Conservation (phyloP, 441 rosid genomes). For the Erysimum pusillum region DNA sequence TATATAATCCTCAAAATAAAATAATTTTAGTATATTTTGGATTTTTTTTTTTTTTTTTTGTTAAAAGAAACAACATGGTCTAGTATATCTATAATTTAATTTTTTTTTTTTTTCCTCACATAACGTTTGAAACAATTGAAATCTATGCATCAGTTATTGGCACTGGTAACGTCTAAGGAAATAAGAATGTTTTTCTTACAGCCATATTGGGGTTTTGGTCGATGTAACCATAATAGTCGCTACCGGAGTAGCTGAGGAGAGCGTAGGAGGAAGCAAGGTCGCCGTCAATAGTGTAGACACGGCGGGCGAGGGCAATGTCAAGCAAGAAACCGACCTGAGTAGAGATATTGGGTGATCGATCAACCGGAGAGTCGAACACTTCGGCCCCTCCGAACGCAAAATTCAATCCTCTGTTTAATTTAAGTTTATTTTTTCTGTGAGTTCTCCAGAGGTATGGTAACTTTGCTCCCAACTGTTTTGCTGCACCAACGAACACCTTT, state of each 20-base stretch:
- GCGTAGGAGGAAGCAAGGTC: constrained; percentile 57
- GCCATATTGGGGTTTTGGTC: constrained; percentile 43
- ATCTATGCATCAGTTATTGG: neutral
- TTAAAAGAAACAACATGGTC: neutral
- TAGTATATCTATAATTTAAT: neutral
- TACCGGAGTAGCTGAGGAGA: constrained; percentile 61
- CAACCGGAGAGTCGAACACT: constrained; percentile 52
- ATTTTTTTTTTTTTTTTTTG: too few relatives aligned
- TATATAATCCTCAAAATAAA: neutral
- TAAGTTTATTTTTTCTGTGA: constrained; percentile 26
- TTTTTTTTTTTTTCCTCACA: too few relatives aligned
- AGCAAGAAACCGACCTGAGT: constrained; percentile 64
- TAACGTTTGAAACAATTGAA: neutral
- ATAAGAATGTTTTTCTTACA: constrained; percentile 43
- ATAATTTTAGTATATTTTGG: neutral
- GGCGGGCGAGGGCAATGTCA: constrained; percentile 42
- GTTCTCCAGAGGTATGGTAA: constrained; percentile 70
- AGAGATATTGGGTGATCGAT: constrained; percentile 66
- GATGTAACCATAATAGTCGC: constrained; percentile 60
- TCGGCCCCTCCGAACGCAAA: constrained; percentile 82
- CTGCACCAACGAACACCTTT: constrained; percentile 17
- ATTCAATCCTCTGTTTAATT: constrained; percentile 65
- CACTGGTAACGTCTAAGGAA: neutral
- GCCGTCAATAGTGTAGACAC: constrained; percentile 41
- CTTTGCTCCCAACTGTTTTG: constrained; percentile 45